Conservation (phyloP, 805 yeast genomes). For the Metahyphopichia silvanorum region DNA sequence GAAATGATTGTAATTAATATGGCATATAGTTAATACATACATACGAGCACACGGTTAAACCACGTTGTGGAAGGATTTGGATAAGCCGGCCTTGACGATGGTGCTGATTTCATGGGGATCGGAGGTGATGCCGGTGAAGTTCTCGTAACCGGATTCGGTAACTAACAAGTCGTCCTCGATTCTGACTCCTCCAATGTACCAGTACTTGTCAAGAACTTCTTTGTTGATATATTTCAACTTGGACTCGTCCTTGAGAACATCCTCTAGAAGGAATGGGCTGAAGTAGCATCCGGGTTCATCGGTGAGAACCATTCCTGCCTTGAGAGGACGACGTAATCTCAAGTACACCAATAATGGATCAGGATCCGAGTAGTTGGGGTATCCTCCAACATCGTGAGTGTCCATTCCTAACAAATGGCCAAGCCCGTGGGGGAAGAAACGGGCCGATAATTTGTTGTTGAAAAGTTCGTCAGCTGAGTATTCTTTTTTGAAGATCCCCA, state of each 20-base stretch:
- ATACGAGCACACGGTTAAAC: no score
- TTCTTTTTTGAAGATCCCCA: slow-evolving; percentile 71
- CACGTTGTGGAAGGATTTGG: slow-evolving; percentile 58
- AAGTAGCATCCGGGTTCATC: slow-evolving; percentile 96
- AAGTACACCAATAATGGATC: slow-evolving; percentile 74
- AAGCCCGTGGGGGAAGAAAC: slow-evolving; percentile 92
- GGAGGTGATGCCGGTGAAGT: slow-evolving; percentile 77
- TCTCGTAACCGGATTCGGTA: slow-evolving; percentile 73
- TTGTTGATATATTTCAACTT: slow-evolving; percentile 58
- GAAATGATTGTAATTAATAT: no score
- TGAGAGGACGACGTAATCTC: slow-evolving; percentile 72
- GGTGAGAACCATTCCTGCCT: slow-evolving; percentile 81
- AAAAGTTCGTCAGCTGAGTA: slow-evolving; percentile 62
- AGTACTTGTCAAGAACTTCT: slow-evolving; percentile 68
- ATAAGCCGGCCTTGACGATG: slow-evolving; percentile 70
- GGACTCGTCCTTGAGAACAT: slow-evolving; percentile 47
- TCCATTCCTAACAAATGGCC: slow-evolving; percentile 95
- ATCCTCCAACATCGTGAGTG: slow-evolving; percentile 94
- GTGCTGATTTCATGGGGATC: slow-evolving; percentile 79
- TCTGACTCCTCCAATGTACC: slow-evolving; percentile 95
- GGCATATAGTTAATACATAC: no score
- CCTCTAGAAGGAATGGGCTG: slow-evolving; percentile 74
- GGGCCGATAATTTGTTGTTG: slow-evolving; percentile 65
- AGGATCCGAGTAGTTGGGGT: slow-evolving; percentile 79
- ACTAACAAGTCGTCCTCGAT: slow-evolving; percentile 91